Conservation (phyloP, 495 filamentous ascomycete genomes). For the Aspergillus sparsus region DNA sequence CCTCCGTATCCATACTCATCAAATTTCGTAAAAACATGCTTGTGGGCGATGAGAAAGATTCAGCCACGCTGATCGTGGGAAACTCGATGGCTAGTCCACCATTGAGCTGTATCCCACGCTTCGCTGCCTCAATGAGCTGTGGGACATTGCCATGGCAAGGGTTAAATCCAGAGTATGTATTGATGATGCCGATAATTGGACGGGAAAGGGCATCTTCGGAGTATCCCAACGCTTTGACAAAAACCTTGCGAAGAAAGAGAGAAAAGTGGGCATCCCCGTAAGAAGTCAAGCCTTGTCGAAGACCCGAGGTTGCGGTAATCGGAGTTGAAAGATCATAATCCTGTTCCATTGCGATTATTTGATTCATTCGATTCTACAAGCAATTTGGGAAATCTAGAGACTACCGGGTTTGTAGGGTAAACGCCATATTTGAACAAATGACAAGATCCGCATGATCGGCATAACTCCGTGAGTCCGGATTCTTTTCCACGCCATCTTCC, state of each 20-base stretch:
- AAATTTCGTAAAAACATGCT: constrained; percentile 70
- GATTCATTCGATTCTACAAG: no score
- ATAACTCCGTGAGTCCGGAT: constrained; percentile 18
- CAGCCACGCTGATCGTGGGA: constrained; percentile 65
- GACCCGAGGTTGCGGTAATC: constrained; percentile 49
- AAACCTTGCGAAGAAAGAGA: constrained; percentile 67
- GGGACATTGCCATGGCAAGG: constrained; percentile 68
- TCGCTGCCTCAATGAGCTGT: constrained; percentile 65
- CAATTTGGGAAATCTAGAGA: no score
- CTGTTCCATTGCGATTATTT: not conserved
- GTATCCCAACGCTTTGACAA: constrained; percentile 70
- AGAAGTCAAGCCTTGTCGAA: constrained; percentile 62
- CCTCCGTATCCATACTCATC: constrained; percentile 74
- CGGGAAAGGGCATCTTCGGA: constrained; percentile 65
- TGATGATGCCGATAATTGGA: constrained; percentile 66
- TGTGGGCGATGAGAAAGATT: constrained; percentile 62
- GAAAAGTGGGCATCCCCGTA: constrained; percentile 72
- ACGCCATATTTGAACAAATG: constrained; percentile 13
- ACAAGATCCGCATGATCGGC: constrained; percentile 12
- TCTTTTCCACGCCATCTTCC: constrained; percentile 17
- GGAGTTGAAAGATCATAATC: constrained; percentile 58
- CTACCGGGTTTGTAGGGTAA: not conserved
- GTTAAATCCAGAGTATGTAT: constrained; percentile 67
- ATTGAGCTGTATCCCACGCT: constrained; percentile 60
- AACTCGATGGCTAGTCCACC: constrained; percentile 66